Percentiles rank a stretch among this genome's conserved stretches.
phyloP scores from a whole-genome alignment of 805 yeast species.

The Candida caryicola region DNA sequence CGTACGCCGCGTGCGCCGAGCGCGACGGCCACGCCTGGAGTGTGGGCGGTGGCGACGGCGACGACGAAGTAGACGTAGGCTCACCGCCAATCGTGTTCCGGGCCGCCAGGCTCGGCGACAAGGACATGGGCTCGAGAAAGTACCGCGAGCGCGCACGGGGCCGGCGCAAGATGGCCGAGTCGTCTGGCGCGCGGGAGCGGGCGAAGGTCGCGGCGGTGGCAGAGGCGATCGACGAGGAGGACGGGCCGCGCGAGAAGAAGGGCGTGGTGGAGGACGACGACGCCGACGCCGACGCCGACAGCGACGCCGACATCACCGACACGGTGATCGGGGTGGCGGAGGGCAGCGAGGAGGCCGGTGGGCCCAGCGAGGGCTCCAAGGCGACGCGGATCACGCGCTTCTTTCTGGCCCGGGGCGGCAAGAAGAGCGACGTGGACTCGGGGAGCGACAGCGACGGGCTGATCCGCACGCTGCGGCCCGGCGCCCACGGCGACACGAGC shows the following conservation, averaged over 20 bases:
- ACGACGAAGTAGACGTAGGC: conserved; percentile 3
- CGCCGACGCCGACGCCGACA: neutral
- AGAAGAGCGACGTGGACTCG: conserved; percentile 7
- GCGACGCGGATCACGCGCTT: conserved; percentile 10
- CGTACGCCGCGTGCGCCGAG: conserved; percentile 23
- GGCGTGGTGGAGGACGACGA: neutral
- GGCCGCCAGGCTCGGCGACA: conserved; percentile 21
- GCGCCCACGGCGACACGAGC: conserved; percentile 7
- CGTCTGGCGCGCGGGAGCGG: neutral
- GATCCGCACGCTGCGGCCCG: conserved; percentile 8
- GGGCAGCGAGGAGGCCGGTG: neutral
- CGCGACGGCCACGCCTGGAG: conserved; percentile 16
- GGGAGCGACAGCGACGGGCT: conserved; percentile 16
- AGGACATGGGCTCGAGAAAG: conserved; percentile 6
- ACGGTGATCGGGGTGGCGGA: neutral
- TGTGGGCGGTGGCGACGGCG: neutral
- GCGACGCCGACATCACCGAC: neutral
- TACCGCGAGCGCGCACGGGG: neutral
- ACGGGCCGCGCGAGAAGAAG: neutral
- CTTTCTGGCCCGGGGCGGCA: conserved; percentile 5
- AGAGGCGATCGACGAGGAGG: too few relatives aligned
- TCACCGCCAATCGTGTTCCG: conserved; percentile 35
- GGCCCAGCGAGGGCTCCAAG: neutral
- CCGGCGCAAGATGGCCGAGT: neutral
- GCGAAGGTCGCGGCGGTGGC: neutral